Evolutionary conservation across 2,329 filamentous ascomycete species (phyloP), one percentile per base, ranked within the genome.

Genomic region (Rhynchosporium agropyri): DNA sequence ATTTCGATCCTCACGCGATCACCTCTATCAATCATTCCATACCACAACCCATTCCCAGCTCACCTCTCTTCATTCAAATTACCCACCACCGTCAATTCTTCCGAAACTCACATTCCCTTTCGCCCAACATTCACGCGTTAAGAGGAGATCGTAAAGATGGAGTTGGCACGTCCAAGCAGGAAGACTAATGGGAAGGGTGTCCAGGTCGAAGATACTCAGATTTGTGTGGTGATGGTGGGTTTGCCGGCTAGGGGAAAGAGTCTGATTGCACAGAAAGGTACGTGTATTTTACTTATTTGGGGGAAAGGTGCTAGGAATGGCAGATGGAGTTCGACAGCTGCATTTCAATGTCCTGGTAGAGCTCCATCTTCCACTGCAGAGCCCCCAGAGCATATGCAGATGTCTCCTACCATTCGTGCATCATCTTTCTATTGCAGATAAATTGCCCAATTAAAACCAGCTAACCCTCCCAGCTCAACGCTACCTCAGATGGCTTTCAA

Each of bases 221-320:
- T 99, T 80, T 98, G 94, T 77, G 93, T 99, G 68, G 92, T 99
- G 72, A 98, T 99, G 95, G 95, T 99, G 65, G 95, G 95, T 69
- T 83, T 99, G 75, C 95, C 95, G 61, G 95, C 95, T 65, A 84
- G 95, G 71, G 95, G 95, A 74, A 99, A 99, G 84, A 97, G 92
- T 80, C 87, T 97, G 77, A 98, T 99, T 76, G 94, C 95, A 70
- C 92, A 96, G 74, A 97, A 97, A 85, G 92, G 93, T 95, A 70
- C n/a, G 65, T 56, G 15, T 4, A 31, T 53, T 15, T 36, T 45
- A n/a, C 33, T 45, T 12, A 7, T 31, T 20, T 20, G 33, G 8
- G 36, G 26, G 36, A n/a, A 1, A 2, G 31, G 15, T 26, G 33
- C 3, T 33, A 15, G 8, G 31, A 58, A 20, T 40, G 45, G 46